A percentile compares a stretch with the other conserved stretches of the same genome.
phyloP scores from a whole-genome alignment of 371 early-diverging fungal genomes.

The Mortierella sp. region DNA sequence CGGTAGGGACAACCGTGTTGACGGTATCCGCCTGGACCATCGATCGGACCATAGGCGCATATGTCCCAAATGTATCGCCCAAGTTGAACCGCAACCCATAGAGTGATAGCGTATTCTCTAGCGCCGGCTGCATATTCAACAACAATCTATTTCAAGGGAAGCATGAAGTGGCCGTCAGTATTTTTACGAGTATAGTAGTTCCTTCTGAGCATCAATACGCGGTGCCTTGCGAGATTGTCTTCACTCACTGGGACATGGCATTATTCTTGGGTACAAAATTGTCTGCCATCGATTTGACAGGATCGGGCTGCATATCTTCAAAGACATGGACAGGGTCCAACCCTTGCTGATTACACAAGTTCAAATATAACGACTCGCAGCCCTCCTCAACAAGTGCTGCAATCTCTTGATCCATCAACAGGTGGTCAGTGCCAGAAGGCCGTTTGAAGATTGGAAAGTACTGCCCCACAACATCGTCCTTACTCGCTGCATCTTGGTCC shows the following conservation, averaged over 20 bases:
- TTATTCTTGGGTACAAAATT: conserved; percentile 37
- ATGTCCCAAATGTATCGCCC: conserved; percentile 24
- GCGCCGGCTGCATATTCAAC: conserved; percentile 33
- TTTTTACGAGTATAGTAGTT: not conserved
- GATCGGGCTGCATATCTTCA: conserved; percentile 31
- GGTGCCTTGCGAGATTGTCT: not conserved
- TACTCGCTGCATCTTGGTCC: conserved; percentile 43
- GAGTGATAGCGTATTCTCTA: conserved; percentile 41
- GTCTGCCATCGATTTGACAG: conserved; percentile 14
- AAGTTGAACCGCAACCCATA: conserved; percentile 44
- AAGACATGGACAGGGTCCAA: conserved; percentile 8
- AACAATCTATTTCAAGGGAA: conserved; percentile 25
- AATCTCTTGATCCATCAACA: conserved; percentile 44
- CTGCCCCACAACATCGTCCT: conserved; percentile 45
- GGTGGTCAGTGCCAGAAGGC: conserved; percentile 44
- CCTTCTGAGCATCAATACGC: not conserved
- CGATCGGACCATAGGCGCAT: conserved; percentile 37
- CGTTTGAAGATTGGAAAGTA: conserved; percentile 36
- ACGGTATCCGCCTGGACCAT: conserved; percentile 40
- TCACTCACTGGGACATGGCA: conserved; percentile 27
- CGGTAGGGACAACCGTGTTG: conserved; percentile 38
- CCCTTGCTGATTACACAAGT: conserved; percentile 12
- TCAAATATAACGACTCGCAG: conserved; percentile 25
- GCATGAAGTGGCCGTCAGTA: not conserved
- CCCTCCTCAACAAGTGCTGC: conserved; percentile 40